Conservation (phyloP, 1,284 basidiomycete genomes). For the Cryptococcus sp. region DNA sequence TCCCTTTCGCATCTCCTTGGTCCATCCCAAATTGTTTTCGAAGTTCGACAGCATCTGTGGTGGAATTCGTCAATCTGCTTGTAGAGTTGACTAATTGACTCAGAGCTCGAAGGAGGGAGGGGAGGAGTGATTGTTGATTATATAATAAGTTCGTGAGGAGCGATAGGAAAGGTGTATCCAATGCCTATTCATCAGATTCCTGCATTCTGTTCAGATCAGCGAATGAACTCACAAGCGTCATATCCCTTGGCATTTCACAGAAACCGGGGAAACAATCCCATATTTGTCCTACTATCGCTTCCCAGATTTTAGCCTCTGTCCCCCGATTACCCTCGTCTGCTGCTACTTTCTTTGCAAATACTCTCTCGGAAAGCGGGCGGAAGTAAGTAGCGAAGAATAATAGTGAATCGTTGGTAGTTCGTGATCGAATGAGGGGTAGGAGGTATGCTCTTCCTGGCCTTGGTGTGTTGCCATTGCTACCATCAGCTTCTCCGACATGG, state of each 20-base stretch:
- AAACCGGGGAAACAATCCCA: slow-evolving; percentile 67
- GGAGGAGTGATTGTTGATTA: slow-evolving; percentile 75
- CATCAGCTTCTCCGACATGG: neutral
- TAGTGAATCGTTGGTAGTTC: slow-evolving; percentile 71
- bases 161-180: slow-evolving; percentile 71
- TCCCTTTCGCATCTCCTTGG: slow-evolving; percentile 61
- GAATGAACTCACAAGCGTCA: slow-evolving; percentile 45
- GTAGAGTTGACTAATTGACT: slow-evolving; percentile 69
- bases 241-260: slow-evolving; percentile 78
- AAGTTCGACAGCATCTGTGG: slow-evolving; percentile 51
- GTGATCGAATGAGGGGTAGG: slow-evolving; percentile 79
- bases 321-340: slow-evolving; percentile 66
- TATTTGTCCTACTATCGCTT: slow-evolving; percentile 83
- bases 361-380: slow-evolving; percentile 85
- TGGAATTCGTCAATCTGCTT: slow-evolving; percentile 50
- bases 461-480: slow-evolving; percentile 37
- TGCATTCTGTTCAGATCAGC: neutral
- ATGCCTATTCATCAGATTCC: slow-evolving; percentile 53
- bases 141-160: slow-evolving; percentile 90
- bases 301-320: slow-evolving; percentile 91
- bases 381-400: slow-evolving; percentile 84
- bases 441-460: slow-evolving; percentile 73
- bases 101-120: slow-evolving; percentile 75
- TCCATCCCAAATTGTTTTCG: slow-evolving; percentile 53
- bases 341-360: slow-evolving; percentile 78